These are phyloP conservation scores for Acacia melanoxylon DNA, from an alignment of 306 rosid species.

Conservation along the genomic window DNA sequence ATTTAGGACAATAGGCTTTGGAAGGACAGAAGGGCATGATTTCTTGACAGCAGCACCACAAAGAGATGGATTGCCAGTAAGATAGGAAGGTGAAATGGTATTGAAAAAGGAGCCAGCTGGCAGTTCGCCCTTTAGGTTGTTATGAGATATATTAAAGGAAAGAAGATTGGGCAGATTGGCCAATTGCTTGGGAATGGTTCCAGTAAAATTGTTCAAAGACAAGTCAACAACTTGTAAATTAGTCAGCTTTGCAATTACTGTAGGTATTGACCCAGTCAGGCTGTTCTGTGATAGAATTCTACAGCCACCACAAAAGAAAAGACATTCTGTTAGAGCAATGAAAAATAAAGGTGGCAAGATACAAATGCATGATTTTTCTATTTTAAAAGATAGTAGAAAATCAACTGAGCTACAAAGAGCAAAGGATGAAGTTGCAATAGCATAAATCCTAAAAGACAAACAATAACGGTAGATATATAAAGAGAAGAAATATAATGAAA, in stretches of 20 bases:
- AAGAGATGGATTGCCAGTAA: slow-evolving; percentile 80
- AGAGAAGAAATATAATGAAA: slow-evolving; percentile 16
- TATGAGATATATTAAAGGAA: slow-evolving; percentile 86
- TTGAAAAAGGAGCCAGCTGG: slow-evolving; percentile 93
- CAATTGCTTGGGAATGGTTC: slow-evolving; percentile 82
- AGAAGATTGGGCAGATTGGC: slow-evolving; percentile 83
- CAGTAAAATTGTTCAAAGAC: slow-evolving; percentile 72
- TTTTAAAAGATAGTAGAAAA: not conserved
- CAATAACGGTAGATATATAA: not conserved
- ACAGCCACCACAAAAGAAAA: slow-evolving; percentile 25
- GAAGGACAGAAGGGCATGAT: slow-evolving; percentile 84
- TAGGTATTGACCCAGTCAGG: slow-evolving; percentile 70
- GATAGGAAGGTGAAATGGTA: slow-evolving; percentile 75
- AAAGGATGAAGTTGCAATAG: slow-evolving; percentile 21
- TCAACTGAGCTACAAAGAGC: not conserved
- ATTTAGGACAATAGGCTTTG: slow-evolving; percentile 95
- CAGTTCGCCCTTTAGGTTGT: slow-evolving; percentile 88
- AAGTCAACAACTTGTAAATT: slow-evolving; percentile 75
- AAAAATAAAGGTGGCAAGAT: slow-evolving; percentile 10
- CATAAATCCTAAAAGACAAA: slow-evolving; percentile 2
- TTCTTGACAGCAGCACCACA: slow-evolving; percentile 87
- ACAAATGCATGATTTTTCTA: not conserved
- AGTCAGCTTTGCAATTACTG: slow-evolving; percentile 68
- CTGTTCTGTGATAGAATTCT: slow-evolving; percentile 73
- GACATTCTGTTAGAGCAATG: slow-evolving; percentile 3